Evolutionary conservation across 768 basidiomycete species (phyloP), one percentile per base, ranked within the genome.

Genomic region (Hericium rajendrae): DNA sequence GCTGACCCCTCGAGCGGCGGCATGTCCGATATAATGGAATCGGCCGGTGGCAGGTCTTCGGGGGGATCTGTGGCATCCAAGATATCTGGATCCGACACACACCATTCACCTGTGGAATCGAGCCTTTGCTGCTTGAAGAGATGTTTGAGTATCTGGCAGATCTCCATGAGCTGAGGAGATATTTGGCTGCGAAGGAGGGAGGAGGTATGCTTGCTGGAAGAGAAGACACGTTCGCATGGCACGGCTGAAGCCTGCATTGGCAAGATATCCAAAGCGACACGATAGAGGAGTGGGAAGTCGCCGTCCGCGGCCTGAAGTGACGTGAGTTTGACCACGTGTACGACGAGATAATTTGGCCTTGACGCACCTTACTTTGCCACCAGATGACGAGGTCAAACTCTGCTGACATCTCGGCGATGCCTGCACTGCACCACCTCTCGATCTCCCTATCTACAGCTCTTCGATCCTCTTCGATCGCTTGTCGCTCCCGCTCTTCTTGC

Each of bases 201-300:
- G 43, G 48, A 28, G 5, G 56, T 58, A 15, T 62, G 28, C 38
- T 55, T 59, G 32, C 59, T 49, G 6, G 57, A 58, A 10, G 63
- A 64, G 53, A 64, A 64, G 32, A 59, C 52, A 0, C 61, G 61
- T 22, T 64, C 63, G 43, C 58, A 64, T 12, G 59, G 59, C 2
- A 64, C 59, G 2, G 61, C 55, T 3, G 58, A 61, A 1, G 58
- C 62, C 26, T 62, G 62, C 4, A 55, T 41, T 1, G 62, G 55
- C 9, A 64, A 54, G 46, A 57, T 49, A 48, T 64, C 62, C 15
- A 60, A 20, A 3, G 61, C 60, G n/a, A 64, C 43, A 16, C 53
- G 38, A 37, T 48, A 56, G 8, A 64, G 2, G 5, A 12, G 39
- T 2, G 39, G 39, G 5, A 40, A 40, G 2, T 40, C 39, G 2